phyloP scores from a whole-genome alignment of 1,284 basidiomycete species.

The Xerocomus cyaneibrunnescens region DNA sequence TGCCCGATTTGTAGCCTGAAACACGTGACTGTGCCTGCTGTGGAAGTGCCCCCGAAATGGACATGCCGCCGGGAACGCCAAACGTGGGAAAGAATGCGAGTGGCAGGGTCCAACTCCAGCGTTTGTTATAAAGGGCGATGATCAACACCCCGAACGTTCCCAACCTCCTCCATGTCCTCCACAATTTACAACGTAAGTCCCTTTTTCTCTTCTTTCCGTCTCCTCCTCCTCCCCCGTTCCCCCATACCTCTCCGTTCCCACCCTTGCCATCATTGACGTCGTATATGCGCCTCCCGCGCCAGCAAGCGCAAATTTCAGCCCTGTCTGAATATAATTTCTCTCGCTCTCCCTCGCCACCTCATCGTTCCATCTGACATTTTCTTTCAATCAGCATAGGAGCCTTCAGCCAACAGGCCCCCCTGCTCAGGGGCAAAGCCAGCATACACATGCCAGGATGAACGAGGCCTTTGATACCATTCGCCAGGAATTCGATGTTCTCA shows the following conservation, averaged over 20 bases:
- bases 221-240: background rate
- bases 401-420: constrained; percentile 58
- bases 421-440: constrained; percentile 43
- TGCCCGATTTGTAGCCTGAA: constrained; percentile 15
- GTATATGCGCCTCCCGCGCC: constrained; percentile 1
- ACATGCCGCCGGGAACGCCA: constrained; percentile 37
- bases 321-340: constrained; percentile 3
- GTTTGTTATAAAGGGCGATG: constrained; percentile 41
- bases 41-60: constrained; percentile 27
- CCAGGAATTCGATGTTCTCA: constrained; percentile 82
- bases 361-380: constrained; percentile 20
- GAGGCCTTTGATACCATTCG: constrained; percentile 85
- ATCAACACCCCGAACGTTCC: constrained; percentile 40
- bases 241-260: background rate
- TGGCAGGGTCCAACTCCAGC: constrained; percentile 35
- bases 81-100: constrained; percentile 36
- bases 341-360: background rate
- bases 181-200: constrained; percentile 49
- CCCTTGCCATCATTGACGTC: background rate
- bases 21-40: constrained; percentile 36
- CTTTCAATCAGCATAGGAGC: constrained; percentile 55
- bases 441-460: constrained; percentile 54
- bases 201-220: background rate
- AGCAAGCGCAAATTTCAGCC: constrained; percentile 28
- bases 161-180: constrained; percentile 43